These are phyloP conservation scores for Bolboschoenus planiculmis DNA, from an alignment of 176 grass and related monocot species.

Conservation along the genomic window DNA sequence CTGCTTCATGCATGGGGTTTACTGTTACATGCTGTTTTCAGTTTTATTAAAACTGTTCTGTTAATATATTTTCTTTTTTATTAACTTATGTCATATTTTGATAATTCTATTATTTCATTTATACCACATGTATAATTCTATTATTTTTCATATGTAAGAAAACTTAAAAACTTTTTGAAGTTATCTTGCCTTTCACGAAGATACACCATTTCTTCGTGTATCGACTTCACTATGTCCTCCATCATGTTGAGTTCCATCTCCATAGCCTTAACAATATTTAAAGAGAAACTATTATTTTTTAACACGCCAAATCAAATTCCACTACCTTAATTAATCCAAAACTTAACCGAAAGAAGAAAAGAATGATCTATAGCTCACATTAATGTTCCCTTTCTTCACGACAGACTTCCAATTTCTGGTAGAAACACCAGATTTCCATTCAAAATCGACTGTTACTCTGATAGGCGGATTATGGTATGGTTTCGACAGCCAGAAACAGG, in stretches of 20 bases:
- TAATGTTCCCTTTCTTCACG: conserved; percentile 63
- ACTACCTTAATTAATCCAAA: not conserved
- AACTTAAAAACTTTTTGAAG: not conserved
- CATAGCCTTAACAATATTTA: conserved; percentile 39
- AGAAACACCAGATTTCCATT: conserved; percentile 54
- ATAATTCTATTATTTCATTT: not conserved
- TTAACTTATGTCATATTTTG: not conserved
- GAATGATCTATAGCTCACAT: conserved; percentile 33
- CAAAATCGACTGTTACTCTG: conserved; percentile 46
- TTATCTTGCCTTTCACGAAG: conserved; percentile 49
- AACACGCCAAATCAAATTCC: not conserved
- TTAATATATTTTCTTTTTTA: not conserved
- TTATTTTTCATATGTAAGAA: not conserved
- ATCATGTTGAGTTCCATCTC: conserved; percentile 58
- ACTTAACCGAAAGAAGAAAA: not conserved
- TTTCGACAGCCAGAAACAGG: conserved; percentile 49
- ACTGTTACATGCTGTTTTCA: not conserved
- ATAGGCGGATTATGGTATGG: conserved; percentile 31
- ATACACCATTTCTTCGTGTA: conserved; percentile 68
- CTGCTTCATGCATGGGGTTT: not conserved
- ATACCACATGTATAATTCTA: not conserved
- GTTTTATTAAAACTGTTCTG: not conserved
- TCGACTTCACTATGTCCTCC: conserved; percentile 48
- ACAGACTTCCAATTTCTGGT: conserved; percentile 46
- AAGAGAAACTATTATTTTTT: not conserved